phyloP scores from a whole-genome alignment of 75 land plant species.

The Sequoia sempervirens region DNA sequence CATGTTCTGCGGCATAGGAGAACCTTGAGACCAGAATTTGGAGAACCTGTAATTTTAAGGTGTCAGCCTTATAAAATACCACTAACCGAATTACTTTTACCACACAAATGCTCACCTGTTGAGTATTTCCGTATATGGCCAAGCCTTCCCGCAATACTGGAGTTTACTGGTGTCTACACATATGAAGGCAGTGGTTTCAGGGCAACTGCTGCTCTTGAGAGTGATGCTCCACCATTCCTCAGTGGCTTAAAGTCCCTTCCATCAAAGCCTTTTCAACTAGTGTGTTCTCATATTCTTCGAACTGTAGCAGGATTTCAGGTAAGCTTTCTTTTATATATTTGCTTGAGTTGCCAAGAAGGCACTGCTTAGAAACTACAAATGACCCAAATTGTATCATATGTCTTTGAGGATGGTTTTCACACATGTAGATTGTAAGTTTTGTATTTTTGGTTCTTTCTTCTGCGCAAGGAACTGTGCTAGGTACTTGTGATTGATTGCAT shows the following conservation, averaged over 20 bases:
- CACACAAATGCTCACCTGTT: conserved; percentile 92
- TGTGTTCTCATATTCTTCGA: conserved; percentile 80
- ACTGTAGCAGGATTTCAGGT: conserved; percentile 99
- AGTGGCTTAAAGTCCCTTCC: conserved; percentile 78
- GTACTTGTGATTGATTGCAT: not conserved
- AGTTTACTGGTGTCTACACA: conserved; percentile 82
- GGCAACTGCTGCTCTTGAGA: conserved; percentile 78
- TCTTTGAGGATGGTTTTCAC: not conserved
- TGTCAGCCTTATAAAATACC: conserved; percentile 92
- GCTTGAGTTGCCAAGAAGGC: not conserved
- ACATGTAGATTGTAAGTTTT: not conserved
- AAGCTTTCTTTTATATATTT: conserved; percentile 4
- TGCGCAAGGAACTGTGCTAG: not conserved
- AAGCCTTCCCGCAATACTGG: conserved; percentile 92
- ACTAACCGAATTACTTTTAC: conserved; percentile 81
- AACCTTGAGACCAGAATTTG: conserved; percentile 63
- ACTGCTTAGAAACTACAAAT: not conserved
- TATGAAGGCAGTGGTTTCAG: conserved; percentile 95
- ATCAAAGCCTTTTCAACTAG: conserved; percentile 89
- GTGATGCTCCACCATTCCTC: conserved; percentile 76
- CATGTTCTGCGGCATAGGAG: conserved; percentile 65
- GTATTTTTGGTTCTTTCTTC: not conserved
- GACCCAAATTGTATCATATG: not conserved
- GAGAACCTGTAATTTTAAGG: conserved; percentile 88
- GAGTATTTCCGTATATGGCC: conserved; percentile 98